These are phyloP conservation scores for Xylariaceae sp. DNA, from an alignment of 2,329 filamentous ascomycete species.

Conservation along the genomic window DNA sequence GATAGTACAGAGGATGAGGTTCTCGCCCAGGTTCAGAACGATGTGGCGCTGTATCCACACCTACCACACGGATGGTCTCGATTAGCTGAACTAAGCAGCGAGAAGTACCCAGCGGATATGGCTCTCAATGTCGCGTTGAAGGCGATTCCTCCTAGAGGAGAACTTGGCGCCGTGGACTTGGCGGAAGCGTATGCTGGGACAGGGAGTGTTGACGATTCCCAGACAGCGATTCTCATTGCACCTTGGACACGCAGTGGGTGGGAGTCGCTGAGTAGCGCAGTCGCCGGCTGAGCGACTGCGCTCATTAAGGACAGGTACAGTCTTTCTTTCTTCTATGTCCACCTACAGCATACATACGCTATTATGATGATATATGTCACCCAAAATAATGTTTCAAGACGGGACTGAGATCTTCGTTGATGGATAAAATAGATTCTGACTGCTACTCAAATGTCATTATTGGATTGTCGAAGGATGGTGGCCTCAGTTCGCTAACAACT, in stretches of 20 bases:
- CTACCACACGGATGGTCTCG: conserved; percentile 82
- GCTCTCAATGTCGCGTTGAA: conserved; percentile 79
- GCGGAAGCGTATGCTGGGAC: conserved; percentile 77
- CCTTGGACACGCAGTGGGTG: conserved; percentile 77
- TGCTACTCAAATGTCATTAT: neutral
- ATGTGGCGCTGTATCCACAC: conserved; percentile 81
- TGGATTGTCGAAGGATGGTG: neutral
- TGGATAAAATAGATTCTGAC: conserved; percentile 34
- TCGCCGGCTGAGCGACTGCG: conserved; percentile 37
- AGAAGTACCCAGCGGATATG: conserved; percentile 71
- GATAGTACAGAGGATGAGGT: conserved; percentile 56
- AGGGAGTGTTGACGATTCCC: conserved; percentile 72
- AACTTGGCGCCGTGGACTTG: conserved; percentile 71
- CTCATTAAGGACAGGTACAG: conserved; percentile 20
- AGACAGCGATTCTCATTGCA: conserved; percentile 77
- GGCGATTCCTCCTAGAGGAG: conserved; percentile 74
- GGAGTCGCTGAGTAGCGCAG: conserved; percentile 57
- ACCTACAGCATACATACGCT: conserved; percentile 11
- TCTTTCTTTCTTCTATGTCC: neutral
- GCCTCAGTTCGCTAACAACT: neutral
- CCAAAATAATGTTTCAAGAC: conserved; percentile 45
- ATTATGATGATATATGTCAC: conserved; percentile 40
- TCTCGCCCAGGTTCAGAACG: conserved; percentile 70
- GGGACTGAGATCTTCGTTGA: conserved; percentile 43
- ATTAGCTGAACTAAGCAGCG: conserved; percentile 65